These are phyloP conservation scores for Mycosphaerella sp. DNA, from an alignment of 2,329 filamentous ascomycete genomes.

Conservation along the genomic window DNA sequence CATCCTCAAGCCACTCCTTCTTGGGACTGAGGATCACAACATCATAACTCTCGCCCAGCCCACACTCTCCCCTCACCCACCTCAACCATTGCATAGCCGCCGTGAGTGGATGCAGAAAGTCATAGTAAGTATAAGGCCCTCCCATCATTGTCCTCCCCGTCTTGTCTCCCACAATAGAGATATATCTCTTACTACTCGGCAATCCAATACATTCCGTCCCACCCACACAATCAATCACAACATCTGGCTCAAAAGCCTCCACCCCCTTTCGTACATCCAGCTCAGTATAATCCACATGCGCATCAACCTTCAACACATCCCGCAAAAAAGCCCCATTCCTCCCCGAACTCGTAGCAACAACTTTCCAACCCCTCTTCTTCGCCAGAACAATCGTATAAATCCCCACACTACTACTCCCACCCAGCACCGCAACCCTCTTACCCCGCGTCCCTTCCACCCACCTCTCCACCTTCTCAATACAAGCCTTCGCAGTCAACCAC, in stretches of 20 bases:
- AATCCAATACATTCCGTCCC: slow-evolving; percentile 32
- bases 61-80: slow-evolving; percentile 38
- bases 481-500: slow-evolving; percentile 32
- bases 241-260: slow-evolving; percentile 46
- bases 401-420: slow-evolving; percentile 30
- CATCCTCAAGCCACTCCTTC: slow-evolving; percentile 48
- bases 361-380: slow-evolving; percentile 32
- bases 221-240: slow-evolving; percentile 57
- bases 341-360: slow-evolving; percentile 50
- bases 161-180: slow-evolving; percentile 39
- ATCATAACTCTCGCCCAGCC: slow-evolving; percentile 35
- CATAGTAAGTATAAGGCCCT: slow-evolving; percentile 31
- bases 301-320: slow-evolving; percentile 54
- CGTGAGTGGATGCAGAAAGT: slow-evolving; percentile 23
- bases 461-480: slow-evolving; percentile 27
- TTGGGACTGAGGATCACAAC: slow-evolving; percentile 39
- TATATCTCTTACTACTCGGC: slow-evolving; percentile 45
- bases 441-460: slow-evolving; percentile 23
- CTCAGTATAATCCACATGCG: slow-evolving; percentile 56
- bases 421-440: slow-evolving; percentile 31
- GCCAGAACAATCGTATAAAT: slow-evolving; percentile 34
- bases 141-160: slow-evolving; percentile 32
- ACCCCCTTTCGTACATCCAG: slow-evolving; percentile 46
- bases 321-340: slow-evolving; percentile 53
- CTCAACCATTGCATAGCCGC: slow-evolving; percentile 28